These are phyloP conservation scores for Groenewaldozyma auringiensis DNA, from an alignment of 1,139 yeast species.

Conservation along the genomic window DNA sequence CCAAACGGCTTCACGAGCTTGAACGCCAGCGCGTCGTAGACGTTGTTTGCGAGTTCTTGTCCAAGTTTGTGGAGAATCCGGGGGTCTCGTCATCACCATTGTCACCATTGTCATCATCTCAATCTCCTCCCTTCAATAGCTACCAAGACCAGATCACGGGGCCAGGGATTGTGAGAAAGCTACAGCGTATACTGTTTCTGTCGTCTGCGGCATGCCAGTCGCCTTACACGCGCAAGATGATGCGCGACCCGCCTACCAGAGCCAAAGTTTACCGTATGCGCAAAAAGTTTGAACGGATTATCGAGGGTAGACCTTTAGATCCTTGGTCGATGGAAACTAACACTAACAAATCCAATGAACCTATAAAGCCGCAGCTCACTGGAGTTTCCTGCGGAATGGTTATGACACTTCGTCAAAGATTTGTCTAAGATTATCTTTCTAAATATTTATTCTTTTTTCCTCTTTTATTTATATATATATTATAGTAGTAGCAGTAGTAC, in stretches of 20 bases:
- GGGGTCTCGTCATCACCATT: background rate
- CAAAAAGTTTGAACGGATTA: conserved; percentile 18
- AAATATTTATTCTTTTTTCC: conserved; percentile 2
- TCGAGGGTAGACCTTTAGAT: conserved; percentile 6
- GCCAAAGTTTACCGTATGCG: conserved; percentile 23
- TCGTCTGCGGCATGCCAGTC: background rate
- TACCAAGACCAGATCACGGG: conserved; percentile 20
- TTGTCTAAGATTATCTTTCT: conserved; percentile 7
- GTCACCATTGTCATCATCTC: background rate
- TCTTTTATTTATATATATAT: background rate
- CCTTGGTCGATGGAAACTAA: background rate
- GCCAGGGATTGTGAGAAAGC: conserved; percentile 9
- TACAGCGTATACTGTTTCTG: conserved; percentile 1
- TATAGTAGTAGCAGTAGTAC: background rate
- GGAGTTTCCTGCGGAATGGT: conserved; percentile 15
- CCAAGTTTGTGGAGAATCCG: background rate
- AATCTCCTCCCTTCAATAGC: conserved; percentile 16
- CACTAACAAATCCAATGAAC: background rate
- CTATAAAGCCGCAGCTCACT: conserved; percentile 11
- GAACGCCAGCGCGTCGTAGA: conserved; percentile 22
- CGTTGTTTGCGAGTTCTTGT: conserved; percentile 18
- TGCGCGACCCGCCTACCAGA: conserved; percentile 21
- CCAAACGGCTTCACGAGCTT: conserved; percentile 16
- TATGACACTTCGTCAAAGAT: conserved; percentile 18
- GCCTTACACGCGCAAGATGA: conserved; percentile 2